A percentile compares a stretch with the other conserved stretches of the same genome.
Evolutionary conservation across 306 rosid species (phyloP).

Genomic region (Carpinus fangiana): DNA sequence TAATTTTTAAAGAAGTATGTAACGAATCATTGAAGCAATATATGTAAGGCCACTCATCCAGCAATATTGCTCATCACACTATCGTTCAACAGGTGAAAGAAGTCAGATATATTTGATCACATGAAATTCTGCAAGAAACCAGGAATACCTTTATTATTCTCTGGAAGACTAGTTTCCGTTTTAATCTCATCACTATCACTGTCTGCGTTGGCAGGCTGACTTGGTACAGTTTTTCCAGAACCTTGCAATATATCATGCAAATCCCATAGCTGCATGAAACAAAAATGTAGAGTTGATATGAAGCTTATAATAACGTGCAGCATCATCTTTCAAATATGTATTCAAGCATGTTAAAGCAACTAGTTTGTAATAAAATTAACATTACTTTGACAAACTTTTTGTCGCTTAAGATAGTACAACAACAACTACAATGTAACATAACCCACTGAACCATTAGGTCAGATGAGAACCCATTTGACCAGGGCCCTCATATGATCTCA

Average conservation of each 20-base stretch:
- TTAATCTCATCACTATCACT: conserved; percentile 64
- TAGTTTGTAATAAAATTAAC: no score
- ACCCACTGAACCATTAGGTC: no score
- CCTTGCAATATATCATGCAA: conserved; percentile 62
- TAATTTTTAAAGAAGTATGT: not conserved
- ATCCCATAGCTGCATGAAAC: conserved; percentile 68
- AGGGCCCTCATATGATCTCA: no score
- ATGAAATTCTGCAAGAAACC: not conserved
- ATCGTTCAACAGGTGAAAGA: not conserved
- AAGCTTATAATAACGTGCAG: not conserved
- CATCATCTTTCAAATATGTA: no score
- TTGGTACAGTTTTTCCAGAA: conserved; percentile 33
- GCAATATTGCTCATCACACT: not conserved
- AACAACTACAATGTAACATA: no score
- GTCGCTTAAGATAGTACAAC: no score
- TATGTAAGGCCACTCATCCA: not conserved
- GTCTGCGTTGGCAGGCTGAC: conserved; percentile 31
- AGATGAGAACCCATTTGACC: no score
- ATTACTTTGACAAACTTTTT: no score
- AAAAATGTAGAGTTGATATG: not conserved
- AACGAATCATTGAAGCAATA: not conserved
- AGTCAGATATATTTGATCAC: not conserved
- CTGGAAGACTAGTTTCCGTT: conserved; percentile 39
- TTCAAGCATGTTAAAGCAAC: no score
- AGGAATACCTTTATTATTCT: conserved; percentile 44